Evolutionary conservation across 1,284 basidiomycete species (phyloP).

Genomic region (Meira nashicola): DNA sequence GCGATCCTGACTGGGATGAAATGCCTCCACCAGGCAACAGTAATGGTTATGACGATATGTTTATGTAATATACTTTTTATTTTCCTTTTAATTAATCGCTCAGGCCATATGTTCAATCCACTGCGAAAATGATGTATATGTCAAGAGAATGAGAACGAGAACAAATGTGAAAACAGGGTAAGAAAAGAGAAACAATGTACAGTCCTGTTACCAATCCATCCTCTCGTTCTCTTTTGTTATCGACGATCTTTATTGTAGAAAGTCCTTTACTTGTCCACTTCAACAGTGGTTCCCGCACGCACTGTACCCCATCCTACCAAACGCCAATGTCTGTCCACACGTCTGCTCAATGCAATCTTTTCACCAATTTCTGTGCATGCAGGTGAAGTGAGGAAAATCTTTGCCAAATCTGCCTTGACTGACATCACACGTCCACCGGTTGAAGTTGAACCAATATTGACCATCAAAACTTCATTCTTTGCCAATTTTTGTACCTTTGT

Average conservation of each 20-base stretch:
- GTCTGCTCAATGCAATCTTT: conserved; percentile 48
- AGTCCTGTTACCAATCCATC: not conserved
- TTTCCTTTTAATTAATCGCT: not conserved
- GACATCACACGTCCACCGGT: conserved; percentile 46
- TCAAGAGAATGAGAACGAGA: no score
- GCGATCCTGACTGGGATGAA: conserved; percentile 48
- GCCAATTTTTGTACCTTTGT: conserved; percentile 83
- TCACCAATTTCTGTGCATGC: conserved; percentile 52
- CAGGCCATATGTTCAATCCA: no score
- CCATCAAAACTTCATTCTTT: conserved; percentile 79
- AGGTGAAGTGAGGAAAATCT: conserved; percentile 50
- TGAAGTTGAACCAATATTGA: conserved; percentile 55
- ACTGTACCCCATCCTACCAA: conserved; percentile 57
- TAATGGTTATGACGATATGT: conserved; percentile 14
- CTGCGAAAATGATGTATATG: no score
- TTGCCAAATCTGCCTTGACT: conserved; percentile 50
- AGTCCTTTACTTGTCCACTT: conserved; percentile 29
- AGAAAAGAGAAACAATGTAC: not conserved
- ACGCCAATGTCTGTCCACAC: conserved; percentile 84
- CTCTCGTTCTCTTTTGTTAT: not conserved
- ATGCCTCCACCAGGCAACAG: conserved; percentile 25
- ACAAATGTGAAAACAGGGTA: no score
- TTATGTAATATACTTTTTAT: conserved; percentile 9
- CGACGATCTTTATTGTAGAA: not conserved
- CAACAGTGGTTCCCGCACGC: conserved; percentile 43